A percentile compares a stretch with the other conserved stretches of the same genome.
phyloP scores from a whole-genome alignment of 2,329 filamentous ascomycete species.

The Saccharata proteae region DNA sequence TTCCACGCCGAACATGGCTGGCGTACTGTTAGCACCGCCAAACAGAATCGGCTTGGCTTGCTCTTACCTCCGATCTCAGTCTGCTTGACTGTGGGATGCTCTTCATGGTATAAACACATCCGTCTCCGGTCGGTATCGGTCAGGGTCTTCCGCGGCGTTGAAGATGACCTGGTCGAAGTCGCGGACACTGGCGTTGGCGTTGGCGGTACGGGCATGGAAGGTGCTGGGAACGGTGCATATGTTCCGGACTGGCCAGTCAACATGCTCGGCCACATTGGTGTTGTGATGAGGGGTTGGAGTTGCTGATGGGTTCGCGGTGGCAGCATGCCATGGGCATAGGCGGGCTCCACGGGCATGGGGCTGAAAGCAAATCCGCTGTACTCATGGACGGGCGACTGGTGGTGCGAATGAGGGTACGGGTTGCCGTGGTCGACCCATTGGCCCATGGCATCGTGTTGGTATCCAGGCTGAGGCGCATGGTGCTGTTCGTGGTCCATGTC shows the following conservation, averaged over 20 bases:
- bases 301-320: conserved; percentile 28
- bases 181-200: conserved; percentile 24
- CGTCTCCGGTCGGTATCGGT: conserved; percentile 80
- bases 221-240: conserved; percentile 21
- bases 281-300: conserved; percentile 29
- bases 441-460: conserved; percentile 19
- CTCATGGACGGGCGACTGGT: conserved; percentile 28
- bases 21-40: conserved; percentile 18
- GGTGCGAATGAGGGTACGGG: conserved; percentile 20
- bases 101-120: conserved; percentile 90
- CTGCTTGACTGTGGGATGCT: conserved; percentile 84
- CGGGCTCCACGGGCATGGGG: conserved; percentile 27
- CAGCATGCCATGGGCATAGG: conserved; percentile 18
- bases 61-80: conserved; percentile 79
- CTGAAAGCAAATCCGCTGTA: conserved; percentile 27
- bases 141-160: conserved; percentile 72
- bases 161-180: conserved; percentile 29
- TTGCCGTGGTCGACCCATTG: conserved; percentile 20
- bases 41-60: neutral
- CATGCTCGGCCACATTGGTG: conserved; percentile 29
- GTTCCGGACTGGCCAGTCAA: conserved; percentile 30
- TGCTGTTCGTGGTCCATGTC: conserved; percentile 29
- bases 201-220: conserved; percentile 24
- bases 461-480: conserved; percentile 8
- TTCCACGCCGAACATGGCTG: conserved; percentile 87